These are phyloP conservation scores for Ophiostoma piceae DNA, from an alignment of 2,329 filamentous ascomycete species.

Conservation along the genomic window DNA sequence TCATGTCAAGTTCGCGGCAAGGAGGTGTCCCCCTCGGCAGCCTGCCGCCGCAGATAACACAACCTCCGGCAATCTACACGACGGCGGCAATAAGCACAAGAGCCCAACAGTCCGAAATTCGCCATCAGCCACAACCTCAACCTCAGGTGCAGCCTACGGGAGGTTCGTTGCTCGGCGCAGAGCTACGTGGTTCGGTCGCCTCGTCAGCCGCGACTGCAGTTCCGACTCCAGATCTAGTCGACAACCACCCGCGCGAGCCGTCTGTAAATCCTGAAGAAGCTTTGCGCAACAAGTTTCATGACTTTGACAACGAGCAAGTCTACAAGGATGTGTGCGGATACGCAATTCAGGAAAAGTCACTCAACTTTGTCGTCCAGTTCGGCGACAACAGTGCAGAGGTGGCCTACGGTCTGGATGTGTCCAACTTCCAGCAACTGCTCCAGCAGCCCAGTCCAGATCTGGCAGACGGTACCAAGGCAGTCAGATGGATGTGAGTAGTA, in stretches of 20 bases:
- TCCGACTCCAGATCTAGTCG: neutral
- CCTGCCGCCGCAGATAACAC: neutral
- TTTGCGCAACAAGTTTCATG: conserved; percentile 35
- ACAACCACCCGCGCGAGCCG: neutral
- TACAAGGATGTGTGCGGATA: conserved; percentile 42
- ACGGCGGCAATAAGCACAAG: neutral
- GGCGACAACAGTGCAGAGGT: conserved; percentile 51
- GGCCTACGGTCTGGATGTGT: conserved; percentile 47
- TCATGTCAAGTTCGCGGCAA: neutral
- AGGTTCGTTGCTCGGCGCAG: neutral
- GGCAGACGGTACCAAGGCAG: conserved; percentile 36
- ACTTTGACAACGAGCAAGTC: conserved; percentile 49
- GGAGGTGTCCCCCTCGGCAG: neutral
- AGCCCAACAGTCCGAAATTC: neutral
- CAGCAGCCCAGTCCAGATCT: conserved; percentile 22
- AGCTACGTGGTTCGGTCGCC: neutral
- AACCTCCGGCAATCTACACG: neutral
- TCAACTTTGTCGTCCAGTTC: conserved; percentile 63
- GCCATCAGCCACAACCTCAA: too few species aligned
- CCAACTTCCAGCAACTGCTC: conserved; percentile 40
- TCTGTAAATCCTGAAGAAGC: neutral
- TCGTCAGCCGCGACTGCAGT: neutral
- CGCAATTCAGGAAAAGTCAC: conserved; percentile 39
- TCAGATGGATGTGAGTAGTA: conserved; percentile 57
- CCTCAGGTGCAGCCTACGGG: too few species aligned